Percentiles rank a stretch among this genome's conserved stretches.
phyloP scores from a whole-genome alignment of 805 yeast genomes.

The Pichia insulana region DNA sequence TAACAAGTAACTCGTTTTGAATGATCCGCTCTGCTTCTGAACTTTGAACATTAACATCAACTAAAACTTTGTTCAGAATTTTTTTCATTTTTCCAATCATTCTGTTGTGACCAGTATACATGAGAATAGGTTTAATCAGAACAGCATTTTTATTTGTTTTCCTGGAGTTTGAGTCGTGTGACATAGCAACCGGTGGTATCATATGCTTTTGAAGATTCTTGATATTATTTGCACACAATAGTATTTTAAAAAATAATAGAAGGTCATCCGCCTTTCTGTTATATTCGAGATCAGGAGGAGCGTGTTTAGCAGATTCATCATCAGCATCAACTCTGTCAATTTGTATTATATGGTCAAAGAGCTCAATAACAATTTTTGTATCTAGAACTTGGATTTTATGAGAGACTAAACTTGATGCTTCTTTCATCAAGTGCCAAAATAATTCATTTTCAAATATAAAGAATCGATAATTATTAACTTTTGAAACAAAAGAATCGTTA shows the following conservation, averaged over 20 bases:
- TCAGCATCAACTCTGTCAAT: conserved; percentile 34
- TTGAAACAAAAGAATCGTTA: conserved; percentile 33
- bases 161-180: conserved; percentile 19
- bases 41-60: conserved; percentile 15
- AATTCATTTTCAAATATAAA: conserved; percentile 84
- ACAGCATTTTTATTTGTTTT: conserved; percentile 21
- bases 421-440: conserved; percentile 67
- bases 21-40: conserved; percentile 13
- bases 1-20: conserved; percentile 10
- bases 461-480: conserved; percentile 60
- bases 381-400: conserved; percentile 60
- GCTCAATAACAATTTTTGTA: conserved; percentile 56
- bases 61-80: conserved; percentile 15
- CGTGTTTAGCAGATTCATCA: neutral
- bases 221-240: conserved; percentile 52
- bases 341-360: conserved; percentile 60
- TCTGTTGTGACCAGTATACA: conserved; percentile 47
- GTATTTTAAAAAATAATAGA: conserved; percentile 43
- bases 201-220: conserved; percentile 35
- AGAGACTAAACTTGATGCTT: conserved; percentile 60
- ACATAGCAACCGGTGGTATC: conserved; percentile 38
- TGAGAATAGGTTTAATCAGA: conserved; percentile 48
- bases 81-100: conserved; percentile 29
- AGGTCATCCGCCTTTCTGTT: conserved; percentile 44
- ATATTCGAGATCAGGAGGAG: conserved; percentile 12